Evolutionary conservation across 139 green algal genomes (phyloP).

Genomic region (Dunaliella primolecta): DNA sequence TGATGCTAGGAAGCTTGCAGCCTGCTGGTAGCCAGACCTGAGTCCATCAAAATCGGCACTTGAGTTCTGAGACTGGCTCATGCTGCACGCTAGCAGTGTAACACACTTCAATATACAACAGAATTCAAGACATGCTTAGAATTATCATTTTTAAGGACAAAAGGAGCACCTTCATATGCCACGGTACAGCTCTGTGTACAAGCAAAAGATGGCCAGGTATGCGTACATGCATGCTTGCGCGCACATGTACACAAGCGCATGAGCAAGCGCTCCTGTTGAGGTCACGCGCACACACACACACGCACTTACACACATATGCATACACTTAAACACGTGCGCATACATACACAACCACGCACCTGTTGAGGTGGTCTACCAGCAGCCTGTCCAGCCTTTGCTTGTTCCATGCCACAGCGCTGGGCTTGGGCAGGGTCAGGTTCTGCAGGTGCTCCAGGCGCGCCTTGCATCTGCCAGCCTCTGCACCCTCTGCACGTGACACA

Average conservation of each 20-base stretch:
- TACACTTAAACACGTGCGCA: background rate
- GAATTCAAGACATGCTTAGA: too few species aligned
- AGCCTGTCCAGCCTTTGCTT: conserved; percentile 62
- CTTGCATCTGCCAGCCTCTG: conserved; percentile 37
- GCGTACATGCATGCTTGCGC: background rate
- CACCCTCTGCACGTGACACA: conserved; percentile 40
- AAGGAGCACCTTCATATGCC: too few species aligned
- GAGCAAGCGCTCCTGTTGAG: background rate
- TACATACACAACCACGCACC: conserved; percentile 38
- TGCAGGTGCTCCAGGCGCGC: conserved; percentile 63
- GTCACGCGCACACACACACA: background rate
- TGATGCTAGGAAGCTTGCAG: conserved; percentile 27
- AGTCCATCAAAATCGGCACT: background rate
- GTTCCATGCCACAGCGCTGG: conserved; percentile 60
- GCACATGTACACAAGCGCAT: background rate
- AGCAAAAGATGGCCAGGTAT: too few species aligned
- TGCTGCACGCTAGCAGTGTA: too few species aligned
- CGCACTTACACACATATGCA: background rate
- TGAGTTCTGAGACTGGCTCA: background rate
- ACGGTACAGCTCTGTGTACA: too few species aligned
- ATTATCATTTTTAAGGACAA: too few species aligned
- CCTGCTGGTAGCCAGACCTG: conserved; percentile 50
- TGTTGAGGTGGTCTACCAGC: conserved; percentile 72
- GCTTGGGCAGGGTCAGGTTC: conserved; percentile 24
- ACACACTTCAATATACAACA: too few species aligned